phyloP scores from a whole-genome alignment of 148 eudicot species.

The Diospyros lotus region DNA sequence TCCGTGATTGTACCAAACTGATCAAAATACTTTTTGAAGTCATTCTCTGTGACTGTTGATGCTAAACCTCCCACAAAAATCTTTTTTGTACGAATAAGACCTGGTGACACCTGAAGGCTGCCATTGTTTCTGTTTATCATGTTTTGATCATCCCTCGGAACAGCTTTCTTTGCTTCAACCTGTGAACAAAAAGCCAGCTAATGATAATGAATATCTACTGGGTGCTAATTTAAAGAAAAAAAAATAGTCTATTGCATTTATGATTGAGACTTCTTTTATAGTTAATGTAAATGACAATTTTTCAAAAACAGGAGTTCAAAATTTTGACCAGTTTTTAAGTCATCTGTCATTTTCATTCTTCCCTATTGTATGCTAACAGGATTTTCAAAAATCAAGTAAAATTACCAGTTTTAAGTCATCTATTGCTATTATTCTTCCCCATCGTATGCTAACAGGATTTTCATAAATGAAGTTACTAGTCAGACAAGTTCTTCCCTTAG shows the following conservation, averaged over 20 bases:
- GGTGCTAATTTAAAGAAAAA: background rate
- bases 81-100: slow-evolving; percentile 75
- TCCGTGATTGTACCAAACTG: slow-evolving; percentile 89
- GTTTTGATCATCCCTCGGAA: slow-evolving; percentile 87
- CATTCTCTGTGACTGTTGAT: slow-evolving; percentile 82
- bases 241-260: background rate
- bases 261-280: background rate
- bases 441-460: background rate
- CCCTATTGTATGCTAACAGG: background rate
- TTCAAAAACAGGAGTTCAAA: background rate
- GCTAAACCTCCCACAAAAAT: slow-evolving; percentile 95
- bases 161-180: slow-evolving; percentile 99
- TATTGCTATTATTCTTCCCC: background rate
- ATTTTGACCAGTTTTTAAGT: background rate
- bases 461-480: background rate
- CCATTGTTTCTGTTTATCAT: slow-evolving; percentile 43
- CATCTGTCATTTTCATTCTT: background rate
- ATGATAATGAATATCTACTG: background rate
- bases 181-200: slow-evolving; percentile 16
- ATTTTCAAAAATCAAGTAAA: background rate
- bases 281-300: slow-evolving; percentile 1
- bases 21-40: slow-evolving; percentile 81
- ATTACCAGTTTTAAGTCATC: no score
- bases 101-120: slow-evolving; percentile 65
- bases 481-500: background rate